Conservation (phyloP, 371 early-diverging fungal species). For the Cokeromyces recurvatus region DNA sequence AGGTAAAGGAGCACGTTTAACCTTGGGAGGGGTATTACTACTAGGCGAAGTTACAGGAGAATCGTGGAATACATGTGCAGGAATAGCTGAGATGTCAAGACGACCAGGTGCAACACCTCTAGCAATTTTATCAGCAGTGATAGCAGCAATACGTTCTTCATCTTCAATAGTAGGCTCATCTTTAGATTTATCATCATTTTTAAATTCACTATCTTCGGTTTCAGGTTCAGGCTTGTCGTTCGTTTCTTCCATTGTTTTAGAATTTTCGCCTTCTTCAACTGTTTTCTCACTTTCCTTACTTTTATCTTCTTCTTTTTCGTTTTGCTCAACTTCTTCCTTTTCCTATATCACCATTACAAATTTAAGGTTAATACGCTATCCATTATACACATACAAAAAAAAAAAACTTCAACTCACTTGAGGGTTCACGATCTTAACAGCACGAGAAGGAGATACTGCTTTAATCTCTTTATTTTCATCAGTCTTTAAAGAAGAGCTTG, state of each 20-base stretch:
- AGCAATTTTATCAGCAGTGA: slow-evolving; percentile 16
- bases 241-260: slow-evolving; percentile 10
- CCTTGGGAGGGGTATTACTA: slow-evolving; percentile 10
- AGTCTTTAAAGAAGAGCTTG: slow-evolving; percentile 33
- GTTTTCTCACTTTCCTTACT: slow-evolving; percentile 6
- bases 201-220: slow-evolving; percentile 17
- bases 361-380: no score
- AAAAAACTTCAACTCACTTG: slow-evolving; percentile 15
- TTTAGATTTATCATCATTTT: slow-evolving; percentile 15
- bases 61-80: slow-evolving; percentile 21
- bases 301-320: slow-evolving; percentile 8
- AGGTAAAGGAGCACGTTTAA: slow-evolving; percentile 27
- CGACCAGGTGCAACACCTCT: slow-evolving; percentile 26
- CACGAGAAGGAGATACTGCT: slow-evolving; percentile 37
- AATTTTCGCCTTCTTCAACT: background rate
- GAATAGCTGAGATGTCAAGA: slow-evolving; percentile 30
- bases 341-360: slow-evolving; percentile 45
- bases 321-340: slow-evolving; percentile 34
- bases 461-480: slow-evolving; percentile 30
- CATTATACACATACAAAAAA: slow-evolving; percentile 28
- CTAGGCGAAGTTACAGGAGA: slow-evolving; percentile 15
- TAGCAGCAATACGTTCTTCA: slow-evolving; percentile 15
- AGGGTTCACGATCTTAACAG: slow-evolving; percentile 64
- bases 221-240: slow-evolving; percentile 4
- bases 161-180: slow-evolving; percentile 4